These are phyloP conservation scores for Yarrowia sp. DNA, from an alignment of 805 yeast genomes.

Conservation along the genomic window DNA sequence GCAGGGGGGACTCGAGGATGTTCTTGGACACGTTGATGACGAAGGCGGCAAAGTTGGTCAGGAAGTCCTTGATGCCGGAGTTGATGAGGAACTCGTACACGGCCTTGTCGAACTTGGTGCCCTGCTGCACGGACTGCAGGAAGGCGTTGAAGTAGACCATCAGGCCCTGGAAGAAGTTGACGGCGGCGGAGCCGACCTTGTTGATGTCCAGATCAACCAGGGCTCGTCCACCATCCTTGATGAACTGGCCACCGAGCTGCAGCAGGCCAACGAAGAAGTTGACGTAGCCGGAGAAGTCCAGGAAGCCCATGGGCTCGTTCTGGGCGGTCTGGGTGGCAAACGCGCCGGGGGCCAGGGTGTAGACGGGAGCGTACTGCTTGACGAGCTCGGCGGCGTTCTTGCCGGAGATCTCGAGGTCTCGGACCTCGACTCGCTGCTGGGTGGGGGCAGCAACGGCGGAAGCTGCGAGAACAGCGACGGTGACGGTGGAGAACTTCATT, in stretches of 20 bases:
- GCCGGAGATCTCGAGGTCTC: constrained; percentile 21
- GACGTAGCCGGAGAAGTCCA: constrained; percentile 24
- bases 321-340: constrained; percentile 10
- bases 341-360: constrained; percentile 22
- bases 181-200: constrained; percentile 13
- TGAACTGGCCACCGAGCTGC: constrained; percentile 24
- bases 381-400: constrained; percentile 7
- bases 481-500: constrained; percentile 17
- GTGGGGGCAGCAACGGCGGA: constrained; percentile 17
- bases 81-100: constrained; percentile 25
- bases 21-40: constrained; percentile 17
- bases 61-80: constrained; percentile 23
- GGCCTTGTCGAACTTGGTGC: constrained; percentile 25
- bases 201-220: constrained; percentile 18
- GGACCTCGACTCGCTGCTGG: not conserved
- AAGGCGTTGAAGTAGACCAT: constrained; percentile 26
- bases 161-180: constrained; percentile 25
- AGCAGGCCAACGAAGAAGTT: constrained; percentile 22
- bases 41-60: constrained; percentile 18
- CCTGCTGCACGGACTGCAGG: constrained; percentile 20
- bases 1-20: constrained; percentile 20
- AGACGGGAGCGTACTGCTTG: constrained; percentile 25
- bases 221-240: constrained; percentile 24
- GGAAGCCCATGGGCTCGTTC: constrained; percentile 21
- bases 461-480: constrained; percentile 1